Base-by-base conservation (phyloP, 768 basidiomycete species). In the Suillus hirtellus region DNA sequence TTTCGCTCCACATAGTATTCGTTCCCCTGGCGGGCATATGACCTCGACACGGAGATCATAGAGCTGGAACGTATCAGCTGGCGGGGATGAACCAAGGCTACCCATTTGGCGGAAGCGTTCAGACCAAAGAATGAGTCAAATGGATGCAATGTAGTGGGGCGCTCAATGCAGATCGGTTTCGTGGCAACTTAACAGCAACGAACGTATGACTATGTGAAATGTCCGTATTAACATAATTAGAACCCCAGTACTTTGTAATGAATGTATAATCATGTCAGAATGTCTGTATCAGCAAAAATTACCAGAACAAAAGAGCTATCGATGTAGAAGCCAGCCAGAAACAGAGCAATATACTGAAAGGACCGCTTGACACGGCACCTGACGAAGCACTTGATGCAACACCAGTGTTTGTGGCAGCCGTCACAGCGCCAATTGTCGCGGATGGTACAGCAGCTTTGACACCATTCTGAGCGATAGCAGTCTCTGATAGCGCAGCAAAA, bases 31-130 rank as follows among this genome's bases (percentile, higher is more conserved):
- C 0, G 88, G 86, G 65, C 87, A 87, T 31, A 89, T 70, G 0
- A 86, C 83, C 67, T 89, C 85, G 35, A 89, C 82, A 10, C 81
- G 82, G 34, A 90, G 81, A 65, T 89, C 88, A 68, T 86, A 89
- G 12, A 90, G 76, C 61, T 84, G 76, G 68, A 89, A 89, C 2
- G 73, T 70, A 68, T 86, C 86, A 60, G 77, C 42, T 12, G 59
- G 59, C n/a, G 12, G 10, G 24, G 40, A 17, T 58, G 56, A 42
- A 3, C 56, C 10, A 6, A 40, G 10, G 24, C 15, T 58, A 19
- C 5, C 24, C 56, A 58, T 58, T 58, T 17, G 3, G 31, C 35
- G n/a, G 11, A 42, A 60, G 56, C 19, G 52, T n/a, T 38, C 59
- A 17, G 34, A 19, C 34, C 35, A 27, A n/a, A 31, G 46, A 52